Conservation (phyloP, 1,284 basidiomycete species). For the Lentinus polychrous region DNA sequence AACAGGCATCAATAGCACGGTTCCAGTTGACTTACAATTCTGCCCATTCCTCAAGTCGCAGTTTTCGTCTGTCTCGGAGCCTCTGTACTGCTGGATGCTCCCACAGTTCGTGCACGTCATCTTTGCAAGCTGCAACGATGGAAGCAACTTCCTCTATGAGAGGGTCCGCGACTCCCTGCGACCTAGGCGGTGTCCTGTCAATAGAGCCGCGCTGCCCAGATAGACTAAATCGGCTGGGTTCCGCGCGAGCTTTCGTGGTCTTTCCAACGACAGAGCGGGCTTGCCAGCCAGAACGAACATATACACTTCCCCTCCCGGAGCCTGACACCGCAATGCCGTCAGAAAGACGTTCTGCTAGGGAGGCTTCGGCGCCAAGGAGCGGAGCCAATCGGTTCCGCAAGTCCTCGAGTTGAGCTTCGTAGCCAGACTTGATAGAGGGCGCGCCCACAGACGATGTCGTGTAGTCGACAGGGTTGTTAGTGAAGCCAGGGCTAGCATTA, state of each 20-base stretch:
- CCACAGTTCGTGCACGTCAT: conserved; percentile 67
- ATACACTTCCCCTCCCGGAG: conserved; percentile 65
- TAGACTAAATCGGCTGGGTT: conserved; percentile 22
- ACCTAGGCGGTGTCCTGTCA: conserved; percentile 12
- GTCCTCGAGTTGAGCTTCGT: conserved; percentile 31
- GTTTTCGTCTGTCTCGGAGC: conserved; percentile 57
- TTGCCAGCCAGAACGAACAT: conserved; percentile 76
- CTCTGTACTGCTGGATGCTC: conserved; percentile 58
- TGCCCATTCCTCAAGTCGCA: conserved; percentile 77
- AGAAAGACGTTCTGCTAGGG: conserved; percentile 62
- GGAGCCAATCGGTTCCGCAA: conserved; percentile 54
- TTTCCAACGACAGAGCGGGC: conserved; percentile 41
- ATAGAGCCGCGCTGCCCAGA: conserved; percentile 17
- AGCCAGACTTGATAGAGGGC: conserved; percentile 20
- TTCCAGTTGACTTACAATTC: conserved; percentile 62
- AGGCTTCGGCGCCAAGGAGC: conserved; percentile 52
- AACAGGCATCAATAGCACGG: background rate
- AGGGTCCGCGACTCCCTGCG: conserved; percentile 35
- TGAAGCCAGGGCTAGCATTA: background rate
- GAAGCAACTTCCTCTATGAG: conserved; percentile 53
- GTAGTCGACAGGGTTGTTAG: conserved; percentile 3
- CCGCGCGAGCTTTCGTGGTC: conserved; percentile 16
- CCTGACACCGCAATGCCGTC: conserved; percentile 65
- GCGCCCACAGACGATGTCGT: conserved; percentile 18
- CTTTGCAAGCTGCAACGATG: conserved; percentile 48